These are phyloP conservation scores for Puccinia triticina DNA, from an alignment of 1,284 basidiomycete genomes.

Conservation along the genomic window DNA sequence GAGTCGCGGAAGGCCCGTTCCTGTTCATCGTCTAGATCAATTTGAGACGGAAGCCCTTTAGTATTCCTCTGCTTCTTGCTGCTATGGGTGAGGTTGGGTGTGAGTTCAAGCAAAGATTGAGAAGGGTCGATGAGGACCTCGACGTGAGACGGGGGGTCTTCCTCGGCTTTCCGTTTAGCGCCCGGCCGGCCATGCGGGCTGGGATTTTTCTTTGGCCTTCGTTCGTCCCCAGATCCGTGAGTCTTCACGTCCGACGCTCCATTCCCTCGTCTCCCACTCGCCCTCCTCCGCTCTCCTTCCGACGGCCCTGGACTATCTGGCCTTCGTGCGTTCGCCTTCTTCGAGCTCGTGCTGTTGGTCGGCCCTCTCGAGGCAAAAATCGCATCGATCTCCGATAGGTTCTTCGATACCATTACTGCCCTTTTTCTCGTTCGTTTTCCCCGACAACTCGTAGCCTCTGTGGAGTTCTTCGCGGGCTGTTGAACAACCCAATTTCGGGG, in stretches of 20 bases:
- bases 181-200: background rate
- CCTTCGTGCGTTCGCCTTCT: background rate
- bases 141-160: background rate
- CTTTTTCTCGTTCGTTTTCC: too few species aligned
- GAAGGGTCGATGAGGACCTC: background rate
- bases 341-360: background rate
- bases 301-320: slow-evolving; percentile 1
- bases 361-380: background rate
- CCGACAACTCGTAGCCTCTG: too few species aligned
- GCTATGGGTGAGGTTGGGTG: background rate
- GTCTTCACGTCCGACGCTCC: too few species aligned
- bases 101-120: background rate
- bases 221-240: background rate
- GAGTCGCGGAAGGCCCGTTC: slow-evolving; percentile 18
- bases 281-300: background rate
- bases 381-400: slow-evolving; percentile 16
- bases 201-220: background rate
- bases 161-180: background rate
- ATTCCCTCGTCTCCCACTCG: background rate
- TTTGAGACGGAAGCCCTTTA: background rate
- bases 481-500: too few species aligned
- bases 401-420: background rate
- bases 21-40: background rate
- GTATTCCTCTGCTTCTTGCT: background rate
- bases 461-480: too few species aligned